These are phyloP conservation scores for Hansenula sp. DNA, from an alignment of 1,139 yeast genomes.

Conservation along the genomic window DNA sequence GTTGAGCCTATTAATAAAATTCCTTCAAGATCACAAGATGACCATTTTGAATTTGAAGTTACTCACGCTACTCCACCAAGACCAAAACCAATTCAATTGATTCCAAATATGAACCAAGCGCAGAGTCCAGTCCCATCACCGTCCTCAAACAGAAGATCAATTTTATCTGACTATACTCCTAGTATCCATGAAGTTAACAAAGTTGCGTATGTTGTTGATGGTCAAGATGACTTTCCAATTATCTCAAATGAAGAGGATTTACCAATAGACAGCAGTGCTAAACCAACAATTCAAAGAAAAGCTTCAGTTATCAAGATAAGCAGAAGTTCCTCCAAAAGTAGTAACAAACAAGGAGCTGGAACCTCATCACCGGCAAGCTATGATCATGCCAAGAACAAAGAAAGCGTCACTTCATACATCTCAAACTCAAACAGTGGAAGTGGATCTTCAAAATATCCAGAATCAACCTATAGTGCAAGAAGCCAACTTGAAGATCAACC, in stretches of 20 bases:
- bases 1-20: neutral
- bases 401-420: constrained; percentile 4
- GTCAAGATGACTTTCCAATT: constrained; percentile 12
- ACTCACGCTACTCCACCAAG: neutral
- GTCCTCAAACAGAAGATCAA: constrained; percentile 32
- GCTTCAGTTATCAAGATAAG: constrained; percentile 18
- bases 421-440: constrained; percentile 4
- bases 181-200: constrained; percentile 42
- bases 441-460: constrained; percentile 12
- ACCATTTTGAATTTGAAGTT: constrained; percentile 1
- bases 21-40: neutral
- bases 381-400: constrained; percentile 7
- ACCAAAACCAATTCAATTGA: neutral
- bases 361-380: no score
- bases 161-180: constrained; percentile 42
- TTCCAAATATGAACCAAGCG: neutral
- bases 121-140: neutral
- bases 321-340: constrained; percentile 7
- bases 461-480: constrained; percentile 7
- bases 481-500: constrained; percentile 1
- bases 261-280: neutral
- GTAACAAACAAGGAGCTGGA: no score
- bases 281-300: constrained; percentile 3
- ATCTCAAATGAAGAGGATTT: neutral
- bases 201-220: constrained; percentile 33